Percentiles rank a stretch among this genome's conserved stretches.
These are phyloP conservation scores for Aspergillus texensis DNA, from an alignment of 2,329 filamentous ascomycete species.

Conservation along the genomic window DNA sequence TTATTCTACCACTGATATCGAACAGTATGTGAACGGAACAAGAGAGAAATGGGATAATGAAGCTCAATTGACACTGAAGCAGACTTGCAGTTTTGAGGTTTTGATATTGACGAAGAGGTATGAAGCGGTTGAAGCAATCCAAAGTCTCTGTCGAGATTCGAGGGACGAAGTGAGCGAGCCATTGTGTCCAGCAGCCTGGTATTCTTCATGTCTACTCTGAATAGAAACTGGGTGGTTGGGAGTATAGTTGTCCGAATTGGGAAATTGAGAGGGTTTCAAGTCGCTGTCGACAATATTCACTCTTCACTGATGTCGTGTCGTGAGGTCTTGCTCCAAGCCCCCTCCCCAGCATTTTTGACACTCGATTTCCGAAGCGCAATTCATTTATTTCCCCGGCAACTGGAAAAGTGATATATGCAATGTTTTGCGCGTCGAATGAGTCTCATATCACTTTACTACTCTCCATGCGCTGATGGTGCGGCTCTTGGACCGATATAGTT, in stretches of 20 bases:
- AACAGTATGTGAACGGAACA: not conserved
- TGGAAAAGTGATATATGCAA: not conserved
- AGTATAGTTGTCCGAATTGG: constrained; percentile 14
- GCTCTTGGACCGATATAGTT: not conserved
- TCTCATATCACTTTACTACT: not conserved
- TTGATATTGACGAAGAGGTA: not conserved
- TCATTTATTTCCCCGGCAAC: not conserved
- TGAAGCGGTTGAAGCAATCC: not conserved
- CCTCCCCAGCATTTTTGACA: too few relatives aligned
- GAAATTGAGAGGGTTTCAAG: not conserved
- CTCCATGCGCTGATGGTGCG: not conserved
- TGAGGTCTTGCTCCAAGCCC: not conserved
- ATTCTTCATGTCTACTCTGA: constrained; percentile 9
- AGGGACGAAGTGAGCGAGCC: not conserved
- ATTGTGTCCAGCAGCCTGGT: constrained; percentile 6
- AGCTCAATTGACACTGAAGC: not conserved
- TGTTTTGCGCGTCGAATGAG: not conserved
- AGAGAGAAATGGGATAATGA: not conserved
- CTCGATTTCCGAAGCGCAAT: too few relatives aligned
- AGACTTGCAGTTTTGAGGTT: not conserved
- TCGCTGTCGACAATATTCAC: not conserved
- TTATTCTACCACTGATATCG: not conserved
- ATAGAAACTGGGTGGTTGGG: constrained; percentile 20
- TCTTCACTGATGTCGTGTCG: not conserved
- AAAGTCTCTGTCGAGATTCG: not conserved